Conservation (phyloP, 257 asterid species). For the Ilex aquifolium region DNA sequence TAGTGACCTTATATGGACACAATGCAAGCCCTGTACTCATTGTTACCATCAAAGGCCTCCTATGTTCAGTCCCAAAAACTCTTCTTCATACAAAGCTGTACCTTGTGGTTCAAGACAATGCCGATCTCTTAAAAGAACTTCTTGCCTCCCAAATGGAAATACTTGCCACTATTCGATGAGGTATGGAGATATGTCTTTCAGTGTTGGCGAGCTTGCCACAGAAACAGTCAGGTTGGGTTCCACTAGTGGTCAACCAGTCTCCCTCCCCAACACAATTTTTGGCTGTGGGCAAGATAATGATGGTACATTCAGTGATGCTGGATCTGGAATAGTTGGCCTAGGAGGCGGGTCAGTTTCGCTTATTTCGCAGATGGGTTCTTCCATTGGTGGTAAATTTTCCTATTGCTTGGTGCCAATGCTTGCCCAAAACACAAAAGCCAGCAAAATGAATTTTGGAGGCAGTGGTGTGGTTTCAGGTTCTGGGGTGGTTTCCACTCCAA, state of each 20-base stretch:
- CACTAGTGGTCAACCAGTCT: constrained; percentile 6
- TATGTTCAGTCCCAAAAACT: constrained; percentile 28
- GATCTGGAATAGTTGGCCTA: constrained; percentile 63
- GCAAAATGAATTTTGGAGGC: constrained; percentile 46
- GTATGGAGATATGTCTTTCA: constrained; percentile 37
- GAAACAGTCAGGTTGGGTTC: constrained; percentile 46
- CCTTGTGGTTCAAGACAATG: constrained; percentile 17
- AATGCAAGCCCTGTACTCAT: constrained; percentile 7
- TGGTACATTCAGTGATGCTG: constrained; percentile 16
- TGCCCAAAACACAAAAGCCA: constrained; percentile 8
- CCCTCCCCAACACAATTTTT: constrained; percentile 26
- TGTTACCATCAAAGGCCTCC: constrained; percentile 15
- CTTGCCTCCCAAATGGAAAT: background rate
- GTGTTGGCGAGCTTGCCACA: constrained; percentile 36
- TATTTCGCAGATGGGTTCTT: constrained; percentile 35
- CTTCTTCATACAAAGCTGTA: constrained; percentile 36
- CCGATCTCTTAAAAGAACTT: background rate
- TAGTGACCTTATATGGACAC: constrained; percentile 15
- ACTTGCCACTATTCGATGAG: constrained; percentile 20
- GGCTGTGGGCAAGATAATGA: constrained; percentile 52
- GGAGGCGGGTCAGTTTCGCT: constrained; percentile 48
- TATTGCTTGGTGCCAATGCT: constrained; percentile 46
- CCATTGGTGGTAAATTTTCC: constrained; percentile 43
- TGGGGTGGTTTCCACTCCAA: constrained; percentile 41
- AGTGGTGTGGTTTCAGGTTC: constrained; percentile 27